phyloP scores from a whole-genome alignment of 2,329 filamentous ascomycete genomes.

The Phyllosticta paracitricarpa region DNA sequence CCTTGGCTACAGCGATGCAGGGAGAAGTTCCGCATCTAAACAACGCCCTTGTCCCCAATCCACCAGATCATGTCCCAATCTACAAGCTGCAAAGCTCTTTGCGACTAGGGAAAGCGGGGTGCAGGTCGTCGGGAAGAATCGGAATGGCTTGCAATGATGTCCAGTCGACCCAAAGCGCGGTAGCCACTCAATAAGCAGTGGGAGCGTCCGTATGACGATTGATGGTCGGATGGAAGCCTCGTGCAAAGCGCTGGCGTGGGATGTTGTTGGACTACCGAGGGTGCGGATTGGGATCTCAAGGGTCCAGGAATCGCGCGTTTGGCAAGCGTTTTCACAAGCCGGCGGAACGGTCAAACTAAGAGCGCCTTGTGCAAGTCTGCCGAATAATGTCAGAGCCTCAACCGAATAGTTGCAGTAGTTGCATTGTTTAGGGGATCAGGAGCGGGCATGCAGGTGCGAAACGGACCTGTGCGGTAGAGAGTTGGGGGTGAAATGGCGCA shows the following conservation, averaged over 20 bases:
- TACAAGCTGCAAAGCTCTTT: conserved; percentile 7
- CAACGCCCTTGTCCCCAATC: conserved; percentile 8
- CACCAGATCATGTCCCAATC: conserved; percentile 9
- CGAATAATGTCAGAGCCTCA: conserved; percentile 2
- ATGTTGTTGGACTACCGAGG: background rate
- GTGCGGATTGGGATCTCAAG: background rate
- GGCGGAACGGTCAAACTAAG: background rate
- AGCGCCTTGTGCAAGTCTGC: background rate
- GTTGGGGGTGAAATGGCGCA: background rate
- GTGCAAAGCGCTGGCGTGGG: background rate
- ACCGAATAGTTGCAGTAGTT: background rate
- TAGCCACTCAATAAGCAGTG: background rate
- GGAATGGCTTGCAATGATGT: background rate
- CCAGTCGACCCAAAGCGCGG: background rate
- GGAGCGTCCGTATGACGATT: background rate
- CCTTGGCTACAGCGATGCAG: background rate
- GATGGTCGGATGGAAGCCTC: background rate
- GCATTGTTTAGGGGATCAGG: conserved; percentile 3
- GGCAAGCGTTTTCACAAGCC: background rate
- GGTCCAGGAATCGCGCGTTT: background rate
- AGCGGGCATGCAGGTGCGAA: background rate
- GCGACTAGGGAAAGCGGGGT: conserved; percentile 4
- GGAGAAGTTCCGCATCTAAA: background rate
- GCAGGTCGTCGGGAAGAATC: conserved; percentile 4
- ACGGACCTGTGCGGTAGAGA: conserved; percentile 2